phyloP scores from a whole-genome alignment of 352 stramenopile genomes.

The Pythium oligandrum region DNA sequence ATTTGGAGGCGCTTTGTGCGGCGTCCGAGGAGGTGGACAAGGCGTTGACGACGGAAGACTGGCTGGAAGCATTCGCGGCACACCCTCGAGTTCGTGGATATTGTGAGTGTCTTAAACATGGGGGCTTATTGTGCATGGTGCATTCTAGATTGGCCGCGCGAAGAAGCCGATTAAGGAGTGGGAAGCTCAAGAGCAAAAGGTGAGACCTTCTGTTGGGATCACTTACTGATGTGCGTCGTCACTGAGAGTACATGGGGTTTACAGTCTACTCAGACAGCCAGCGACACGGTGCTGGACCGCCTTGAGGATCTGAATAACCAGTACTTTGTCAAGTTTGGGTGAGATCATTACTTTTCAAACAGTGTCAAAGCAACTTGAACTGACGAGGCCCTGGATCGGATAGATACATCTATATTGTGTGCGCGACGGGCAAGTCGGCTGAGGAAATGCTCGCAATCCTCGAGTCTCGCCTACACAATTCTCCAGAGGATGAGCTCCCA shows the following conservation, averaged over 20 bases:
- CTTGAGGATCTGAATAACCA: slow-evolving; percentile 60
- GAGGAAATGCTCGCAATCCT: slow-evolving; percentile 72
- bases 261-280: slow-evolving; percentile 50
- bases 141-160: slow-evolving; percentile 49
- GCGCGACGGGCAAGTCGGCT: slow-evolving; percentile 71
- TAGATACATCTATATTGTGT: slow-evolving; percentile 82
- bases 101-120: background rate
- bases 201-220: slow-evolving; percentile 1
- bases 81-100: slow-evolving; percentile 43
- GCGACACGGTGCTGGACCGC: slow-evolving; percentile 42
- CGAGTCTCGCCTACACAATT: slow-evolving; percentile 47
- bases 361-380: background rate
- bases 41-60: slow-evolving; percentile 40
- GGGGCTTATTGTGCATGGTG: background rate
- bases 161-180: slow-evolving; percentile 64
- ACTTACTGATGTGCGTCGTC: background rate
- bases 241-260: background rate
- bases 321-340: slow-evolving; percentile 73
- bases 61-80: slow-evolving; percentile 64
- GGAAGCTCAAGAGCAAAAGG: slow-evolving; percentile 75
- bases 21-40: slow-evolving; percentile 37
- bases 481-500: slow-evolving; percentile 35
- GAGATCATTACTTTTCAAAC: background rate
- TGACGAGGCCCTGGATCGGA: background rate
- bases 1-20: slow-evolving; percentile 35